These are phyloP conservation scores for Solanum bulbocastanum DNA, from an alignment of 257 asterid species.

Conservation along the genomic window DNA sequence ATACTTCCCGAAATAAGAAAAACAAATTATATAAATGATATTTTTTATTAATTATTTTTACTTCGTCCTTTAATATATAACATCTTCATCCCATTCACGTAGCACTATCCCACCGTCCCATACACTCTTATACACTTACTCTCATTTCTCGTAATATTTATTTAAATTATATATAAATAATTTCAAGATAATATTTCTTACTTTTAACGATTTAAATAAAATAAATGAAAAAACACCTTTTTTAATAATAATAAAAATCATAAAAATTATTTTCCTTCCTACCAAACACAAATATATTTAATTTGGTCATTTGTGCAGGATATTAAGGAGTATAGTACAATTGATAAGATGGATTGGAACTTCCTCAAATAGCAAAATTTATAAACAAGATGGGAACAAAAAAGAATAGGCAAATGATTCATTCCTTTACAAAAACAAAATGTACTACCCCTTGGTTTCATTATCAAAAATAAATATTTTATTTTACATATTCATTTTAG, in stretches of 20 bases:
- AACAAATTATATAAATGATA: no score
- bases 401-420: not conserved
- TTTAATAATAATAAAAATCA: not conserved
- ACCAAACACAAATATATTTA: not conserved
- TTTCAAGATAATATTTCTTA: not conserved
- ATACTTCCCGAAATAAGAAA: no score
- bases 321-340: not conserved
- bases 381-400: not conserved
- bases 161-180: not conserved
- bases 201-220: not conserved
- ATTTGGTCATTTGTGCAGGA: not conserved
- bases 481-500: not conserved
- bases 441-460: not conserved
- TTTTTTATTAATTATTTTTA: no score
- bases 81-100: not conserved
- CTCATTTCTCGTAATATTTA: not conserved
- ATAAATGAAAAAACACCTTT: not conserved
- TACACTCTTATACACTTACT: not conserved
- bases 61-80: not conserved
- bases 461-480: not conserved
- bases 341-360: not conserved
- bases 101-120: not conserved
- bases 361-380: not conserved
- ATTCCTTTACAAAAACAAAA: not conserved
- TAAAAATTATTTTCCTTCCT: not conserved